Evolutionary conservation across 2,329 filamentous ascomycete species (phyloP).

Genomic region (Colletotrichum camelliae): DNA sequence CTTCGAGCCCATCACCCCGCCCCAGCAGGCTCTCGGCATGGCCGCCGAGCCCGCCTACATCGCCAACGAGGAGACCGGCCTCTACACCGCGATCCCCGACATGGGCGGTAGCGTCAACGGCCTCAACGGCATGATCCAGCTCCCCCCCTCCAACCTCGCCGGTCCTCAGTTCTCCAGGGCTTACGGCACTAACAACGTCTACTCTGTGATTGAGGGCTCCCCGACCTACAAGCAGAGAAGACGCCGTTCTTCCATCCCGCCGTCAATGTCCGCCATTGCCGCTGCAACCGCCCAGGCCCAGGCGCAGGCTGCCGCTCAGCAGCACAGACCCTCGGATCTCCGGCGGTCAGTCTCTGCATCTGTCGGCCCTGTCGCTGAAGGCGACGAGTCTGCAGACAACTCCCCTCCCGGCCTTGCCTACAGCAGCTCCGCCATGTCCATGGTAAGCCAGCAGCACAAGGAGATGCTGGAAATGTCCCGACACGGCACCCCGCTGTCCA

Average conservation of each 20-base stretch:
- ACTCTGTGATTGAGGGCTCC: constrained; percentile 96
- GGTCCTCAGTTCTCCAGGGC: constrained; percentile 80
- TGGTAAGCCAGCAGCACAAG: constrained; percentile 72
- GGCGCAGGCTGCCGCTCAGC: constrained; percentile 46
- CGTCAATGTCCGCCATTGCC: constrained; percentile 72
- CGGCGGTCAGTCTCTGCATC: constrained; percentile 90
- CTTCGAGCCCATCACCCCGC: constrained; percentile 95
- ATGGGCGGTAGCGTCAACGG: constrained; percentile 73
- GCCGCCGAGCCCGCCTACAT: constrained; percentile 94
- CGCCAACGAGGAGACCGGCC: constrained; percentile 94
- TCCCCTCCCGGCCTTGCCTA: constrained; percentile 80
- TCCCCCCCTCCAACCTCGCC: constrained; percentile 84
- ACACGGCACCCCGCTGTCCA: constrained; percentile 88
- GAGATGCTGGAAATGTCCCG: constrained; percentile 85
- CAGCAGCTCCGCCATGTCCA: constrained; percentile 70
- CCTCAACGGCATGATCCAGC: constrained; percentile 88
- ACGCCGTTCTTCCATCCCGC: constrained; percentile 90
- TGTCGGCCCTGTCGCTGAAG: constrained; percentile 80
- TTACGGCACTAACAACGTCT: constrained; percentile 79
- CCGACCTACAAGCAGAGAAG: constrained; percentile 98
- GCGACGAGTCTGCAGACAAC: constrained; percentile 78
- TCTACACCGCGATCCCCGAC: constrained; percentile 95
- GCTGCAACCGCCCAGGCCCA: constrained; percentile 64
- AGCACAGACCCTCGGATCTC: constrained; percentile 85
- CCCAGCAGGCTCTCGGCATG: constrained; percentile 84